These are phyloP conservation scores for Rhododendron griersonianum DNA, from an alignment of 148 eudicot species.

Conservation along the genomic window DNA sequence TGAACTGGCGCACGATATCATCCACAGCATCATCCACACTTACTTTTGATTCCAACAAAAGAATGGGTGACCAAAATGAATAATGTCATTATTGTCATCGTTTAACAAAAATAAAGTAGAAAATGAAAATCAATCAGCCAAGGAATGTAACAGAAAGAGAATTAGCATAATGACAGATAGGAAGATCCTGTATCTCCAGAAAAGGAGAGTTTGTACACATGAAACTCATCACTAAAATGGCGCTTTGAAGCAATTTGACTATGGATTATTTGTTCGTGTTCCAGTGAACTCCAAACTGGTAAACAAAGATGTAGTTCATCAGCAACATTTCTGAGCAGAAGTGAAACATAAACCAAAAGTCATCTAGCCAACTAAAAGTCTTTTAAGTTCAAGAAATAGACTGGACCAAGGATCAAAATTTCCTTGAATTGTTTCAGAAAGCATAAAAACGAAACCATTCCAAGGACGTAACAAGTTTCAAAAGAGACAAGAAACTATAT, in stretches of 20 bases:
- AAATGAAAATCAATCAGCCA: not conserved
- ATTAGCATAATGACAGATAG: not conserved
- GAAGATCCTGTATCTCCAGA: constrained; percentile 22
- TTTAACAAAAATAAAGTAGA: not conserved
- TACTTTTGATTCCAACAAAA: constrained; percentile 38
- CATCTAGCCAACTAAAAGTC: not conserved
- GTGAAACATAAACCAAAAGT: not conserved
- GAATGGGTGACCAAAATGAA: not conserved
- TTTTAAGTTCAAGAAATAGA: not conserved
- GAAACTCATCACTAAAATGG: not conserved
- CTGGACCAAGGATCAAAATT: not conserved
- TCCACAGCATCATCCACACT: constrained; percentile 98
- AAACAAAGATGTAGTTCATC: not conserved
- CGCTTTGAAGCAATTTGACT: not conserved
- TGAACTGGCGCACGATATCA: constrained; percentile 91
- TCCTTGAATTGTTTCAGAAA: not conserved
- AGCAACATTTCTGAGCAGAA: not conserved
- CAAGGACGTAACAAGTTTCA: not conserved
- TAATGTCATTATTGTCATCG: not conserved
- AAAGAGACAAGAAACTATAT: not conserved
- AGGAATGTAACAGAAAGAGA: not conserved
- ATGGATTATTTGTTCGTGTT: not conserved
- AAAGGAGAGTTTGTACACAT: not conserved
- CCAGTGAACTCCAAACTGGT: not conserved
- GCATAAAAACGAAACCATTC: not conserved